A percentile compares a stretch with the other conserved stretches of the same genome.
phyloP scores from a whole-genome alignment of 176 grass and related monocot species.

The Oryza glaberrima region DNA sequence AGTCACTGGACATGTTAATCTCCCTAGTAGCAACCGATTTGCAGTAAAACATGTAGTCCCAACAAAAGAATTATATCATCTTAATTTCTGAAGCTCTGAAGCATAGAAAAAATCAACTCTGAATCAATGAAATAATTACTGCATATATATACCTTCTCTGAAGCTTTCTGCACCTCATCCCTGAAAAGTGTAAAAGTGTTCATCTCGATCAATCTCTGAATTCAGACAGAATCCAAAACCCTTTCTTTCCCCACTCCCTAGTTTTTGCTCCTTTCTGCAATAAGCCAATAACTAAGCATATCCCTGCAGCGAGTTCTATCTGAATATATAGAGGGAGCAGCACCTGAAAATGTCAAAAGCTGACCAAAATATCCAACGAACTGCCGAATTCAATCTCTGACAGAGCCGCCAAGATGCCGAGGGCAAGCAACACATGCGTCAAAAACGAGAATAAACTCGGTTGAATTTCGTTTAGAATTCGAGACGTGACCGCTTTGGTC shows the following conservation, averaged over 20 bases:
- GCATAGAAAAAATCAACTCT: neutral
- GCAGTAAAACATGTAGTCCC: neutral
- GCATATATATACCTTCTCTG: neutral
- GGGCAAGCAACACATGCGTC: neutral
- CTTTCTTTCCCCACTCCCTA: neutral
- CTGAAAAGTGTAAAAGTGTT: conserved; percentile 10
- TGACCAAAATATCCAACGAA: conserved; percentile 2
- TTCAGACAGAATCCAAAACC: neutral
- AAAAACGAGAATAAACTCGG: neutral
- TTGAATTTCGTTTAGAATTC: neutral
- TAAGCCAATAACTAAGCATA: neutral
- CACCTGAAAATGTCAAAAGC: conserved; percentile 42
- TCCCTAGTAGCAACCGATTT: too few species aligned
- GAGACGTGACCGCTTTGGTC: conserved; percentile 36
- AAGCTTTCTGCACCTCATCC: conserved; percentile 1
- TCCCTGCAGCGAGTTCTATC: neutral
- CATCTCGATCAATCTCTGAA: conserved; percentile 6
- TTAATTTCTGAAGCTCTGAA: neutral
- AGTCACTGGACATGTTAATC: neutral
- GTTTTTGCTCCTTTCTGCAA: neutral
- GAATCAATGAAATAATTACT: neutral
- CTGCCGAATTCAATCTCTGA: neutral
- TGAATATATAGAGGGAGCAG: neutral
- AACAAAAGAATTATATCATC: neutral
- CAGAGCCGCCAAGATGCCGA: conserved; percentile 4